phyloP scores from a whole-genome alignment of 1,284 basidiomycete species.

The Moesziomyces sp. region DNA sequence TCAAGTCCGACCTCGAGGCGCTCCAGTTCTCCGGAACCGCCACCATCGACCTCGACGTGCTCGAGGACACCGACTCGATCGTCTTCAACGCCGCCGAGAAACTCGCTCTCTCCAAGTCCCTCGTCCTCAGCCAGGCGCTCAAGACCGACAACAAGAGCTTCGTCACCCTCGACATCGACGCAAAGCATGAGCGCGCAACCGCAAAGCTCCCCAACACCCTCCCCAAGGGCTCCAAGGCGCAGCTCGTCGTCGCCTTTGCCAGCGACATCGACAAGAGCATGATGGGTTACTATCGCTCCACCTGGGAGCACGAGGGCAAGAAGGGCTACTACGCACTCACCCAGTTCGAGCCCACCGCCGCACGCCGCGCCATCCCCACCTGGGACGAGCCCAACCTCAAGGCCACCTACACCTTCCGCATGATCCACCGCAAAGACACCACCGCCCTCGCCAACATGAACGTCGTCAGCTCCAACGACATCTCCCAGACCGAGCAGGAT shows the following conservation, averaged over 20 bases:
- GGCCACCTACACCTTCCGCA: constrained; percentile 82
- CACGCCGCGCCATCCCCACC: constrained; percentile 73
- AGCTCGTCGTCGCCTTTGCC: constrained; percentile 57
- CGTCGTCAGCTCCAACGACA: constrained; percentile 41
- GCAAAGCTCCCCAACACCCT: constrained; percentile 55
- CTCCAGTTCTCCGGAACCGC: constrained; percentile 82
- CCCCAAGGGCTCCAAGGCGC: constrained; percentile 58
- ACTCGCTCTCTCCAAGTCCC: constrained; percentile 77
- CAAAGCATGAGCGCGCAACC: constrained; percentile 58
- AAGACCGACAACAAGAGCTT: constrained; percentile 73
- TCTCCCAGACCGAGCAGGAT: constrained; percentile 51
- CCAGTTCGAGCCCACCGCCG: constrained; percentile 80
- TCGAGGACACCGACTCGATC: constrained; percentile 72
- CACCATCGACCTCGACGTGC: constrained; percentile 80
- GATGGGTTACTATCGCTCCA: constrained; percentile 68
- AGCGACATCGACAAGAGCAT: constrained; percentile 61
- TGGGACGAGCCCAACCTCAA: constrained; percentile 96
- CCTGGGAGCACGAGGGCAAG: constrained; percentile 69
- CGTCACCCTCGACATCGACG: constrained; percentile 70
- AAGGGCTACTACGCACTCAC: constrained; percentile 66
- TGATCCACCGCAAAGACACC: constrained; percentile 82
- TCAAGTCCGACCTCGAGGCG: constrained; percentile 81
- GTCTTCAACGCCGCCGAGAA: constrained; percentile 71
- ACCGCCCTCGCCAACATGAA: constrained; percentile 82
- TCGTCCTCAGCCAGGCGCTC: constrained; percentile 75